A percentile compares a stretch with the other conserved stretches of the same genome.
Conservation (phyloP, 1,284 basidiomycete genomes). For the Singerocomus inundabilis region DNA sequence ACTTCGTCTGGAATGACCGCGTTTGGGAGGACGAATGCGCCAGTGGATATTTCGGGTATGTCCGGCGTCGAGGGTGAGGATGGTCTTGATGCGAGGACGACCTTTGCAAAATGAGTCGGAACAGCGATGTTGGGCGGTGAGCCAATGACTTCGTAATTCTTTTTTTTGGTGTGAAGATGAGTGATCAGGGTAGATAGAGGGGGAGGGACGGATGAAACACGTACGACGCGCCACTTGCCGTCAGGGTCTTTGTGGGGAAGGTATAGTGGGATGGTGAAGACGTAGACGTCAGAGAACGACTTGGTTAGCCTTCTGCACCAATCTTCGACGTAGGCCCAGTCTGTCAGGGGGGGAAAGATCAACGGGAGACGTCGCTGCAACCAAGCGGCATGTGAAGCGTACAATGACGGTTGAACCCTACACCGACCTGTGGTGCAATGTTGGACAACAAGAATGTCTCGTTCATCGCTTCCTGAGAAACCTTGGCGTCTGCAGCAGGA, state of each 20-base stretch:
- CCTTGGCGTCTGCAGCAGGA: constrained; percentile 96
- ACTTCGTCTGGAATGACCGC: constrained; percentile 83
- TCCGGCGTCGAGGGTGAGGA: constrained; percentile 71
- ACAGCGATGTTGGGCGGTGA: constrained; percentile 87
- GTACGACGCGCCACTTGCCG: constrained; percentile 92
- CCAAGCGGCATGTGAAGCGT: constrained; percentile 25
- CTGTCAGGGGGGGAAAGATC: constrained; percentile 38
- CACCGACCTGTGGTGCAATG: constrained; percentile 97
- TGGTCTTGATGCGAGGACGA: constrained; percentile 79
- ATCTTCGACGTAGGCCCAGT: constrained; percentile 96
- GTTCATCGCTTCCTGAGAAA: constrained; percentile 90
- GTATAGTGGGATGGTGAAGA: constrained; percentile 98
- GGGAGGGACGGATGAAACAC: constrained; percentile 32
- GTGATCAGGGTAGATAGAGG: neutral
- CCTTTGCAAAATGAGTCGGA: constrained; percentile 98
- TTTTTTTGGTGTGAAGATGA: neutral
- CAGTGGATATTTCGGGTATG: constrained; percentile 74
- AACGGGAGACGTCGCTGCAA: neutral
- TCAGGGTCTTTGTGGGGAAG: constrained; percentile 82
- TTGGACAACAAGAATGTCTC: constrained; percentile 96
- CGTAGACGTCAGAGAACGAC: constrained; percentile 90
- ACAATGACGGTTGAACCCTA: constrained; percentile 98
- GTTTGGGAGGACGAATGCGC: constrained; percentile 95
- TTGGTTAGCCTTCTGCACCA: constrained; percentile 90
- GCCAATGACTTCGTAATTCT: constrained; percentile 95